phyloP scores from a whole-genome alignment of 768 basidiomycete species.

The Termitomyces bulborhizus region DNA sequence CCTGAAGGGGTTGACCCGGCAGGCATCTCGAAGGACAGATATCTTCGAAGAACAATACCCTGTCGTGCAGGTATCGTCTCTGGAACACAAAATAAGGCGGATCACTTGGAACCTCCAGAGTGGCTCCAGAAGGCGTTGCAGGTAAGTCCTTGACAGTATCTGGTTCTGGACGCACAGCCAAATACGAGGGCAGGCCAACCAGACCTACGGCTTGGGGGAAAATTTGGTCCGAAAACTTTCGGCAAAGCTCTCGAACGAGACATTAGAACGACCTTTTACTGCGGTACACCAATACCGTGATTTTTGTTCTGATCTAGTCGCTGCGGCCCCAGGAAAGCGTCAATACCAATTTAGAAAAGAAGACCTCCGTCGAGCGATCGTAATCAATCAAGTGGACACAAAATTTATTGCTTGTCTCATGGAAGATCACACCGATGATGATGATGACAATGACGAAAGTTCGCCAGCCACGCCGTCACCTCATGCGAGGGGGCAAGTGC shows the following conservation, averaged over 20 bases:
- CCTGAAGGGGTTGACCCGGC: background rate
- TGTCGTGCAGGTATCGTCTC: slow-evolving; percentile 16
- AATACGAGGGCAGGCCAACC: slow-evolving; percentile 39
- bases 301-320: background rate
- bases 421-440: slow-evolving; percentile 15
- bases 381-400: slow-evolving; percentile 81
- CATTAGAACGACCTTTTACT: background rate
- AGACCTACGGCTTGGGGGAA: slow-evolving; percentile 45
- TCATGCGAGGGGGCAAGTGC: slow-evolving; percentile 17
- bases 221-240: slow-evolving; percentile 35
- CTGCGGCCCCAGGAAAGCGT: slow-evolving; percentile 9
- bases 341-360: slow-evolving; percentile 41
- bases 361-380: slow-evolving; percentile 48
- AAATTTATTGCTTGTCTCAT: slow-evolving; percentile 86
- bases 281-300: background rate
- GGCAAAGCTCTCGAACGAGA: background rate
- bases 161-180: background rate
- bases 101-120: slow-evolving; percentile 30
- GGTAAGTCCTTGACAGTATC: slow-evolving; percentile 26
- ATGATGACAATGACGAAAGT: slow-evolving; percentile 3
- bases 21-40: slow-evolving; percentile 5
- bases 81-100: background rate
- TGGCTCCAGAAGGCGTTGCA: slow-evolving; percentile 63
- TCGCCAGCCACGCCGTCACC: slow-evolving; percentile 4
- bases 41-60: slow-evolving; percentile 21